Base-by-base conservation (phyloP, 2,329 filamentous ascomycete species). In the Xylaria sp. region DNA sequence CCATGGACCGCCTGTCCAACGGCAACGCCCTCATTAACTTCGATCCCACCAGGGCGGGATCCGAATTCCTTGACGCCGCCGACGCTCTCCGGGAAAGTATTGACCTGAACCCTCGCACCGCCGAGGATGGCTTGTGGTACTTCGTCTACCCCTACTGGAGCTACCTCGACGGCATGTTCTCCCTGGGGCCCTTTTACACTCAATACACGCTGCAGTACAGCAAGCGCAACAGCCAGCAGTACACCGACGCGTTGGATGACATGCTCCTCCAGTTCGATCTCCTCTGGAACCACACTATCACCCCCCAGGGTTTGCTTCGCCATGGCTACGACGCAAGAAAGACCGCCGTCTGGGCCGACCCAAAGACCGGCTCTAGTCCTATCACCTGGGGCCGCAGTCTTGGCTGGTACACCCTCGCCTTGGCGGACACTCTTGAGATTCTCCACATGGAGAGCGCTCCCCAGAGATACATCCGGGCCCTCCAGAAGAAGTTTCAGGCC, bases 81-180 rank as follows among this genome's bases (percentile, higher is more conserved):
- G 50, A 65, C 2, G 67, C 68, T 10, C 63, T 72, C 19, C 66
- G 69, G 11, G 10, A 61, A 4, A 72, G 71, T 61, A 71, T 72
- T 63, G 59, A 67, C 11, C 55, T 70, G 42, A 71, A 71, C 60
- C 70, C 61, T 16, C 70, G 72, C n/a, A 76, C 72, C 60, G 47
- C 65, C 5, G 70, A 70, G 57, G 69, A 71, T 35, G 73, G 74
- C 0, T 58, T 76, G 2, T 76, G 74, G 74, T 76, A 76, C 55
- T 76, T 64, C 57, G 65, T 68, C 0, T 82, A 83, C 62, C 79
- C 78, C 1, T 71, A 82, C 56, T 79, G 79, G 75, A 79, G 77
- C 65, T 83, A 82, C 63, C 71, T 81, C 2, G 80, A 83, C 62
- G 80, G 80, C 59, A 79, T 82, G 75, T 81, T 76, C 71, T 80